Evolutionary conservation across 331 rosid genomes (phyloP).

Genomic region (Malus hybrid): DNA sequence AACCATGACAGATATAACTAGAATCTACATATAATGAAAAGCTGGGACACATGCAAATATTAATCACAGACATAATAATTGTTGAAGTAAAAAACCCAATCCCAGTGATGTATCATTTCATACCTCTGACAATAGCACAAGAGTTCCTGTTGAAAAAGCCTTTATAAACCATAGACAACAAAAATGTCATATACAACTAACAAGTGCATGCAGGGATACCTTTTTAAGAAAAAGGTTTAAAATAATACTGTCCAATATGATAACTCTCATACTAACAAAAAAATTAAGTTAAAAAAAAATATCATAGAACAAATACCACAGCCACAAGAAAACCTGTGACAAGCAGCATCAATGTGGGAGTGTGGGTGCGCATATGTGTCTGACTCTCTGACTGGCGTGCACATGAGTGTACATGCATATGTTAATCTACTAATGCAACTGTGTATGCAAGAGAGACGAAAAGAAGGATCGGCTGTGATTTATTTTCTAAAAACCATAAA

Average conservation of each 20-base stretch:
- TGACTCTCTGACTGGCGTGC: not conserved
- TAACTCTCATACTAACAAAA: not conserved
- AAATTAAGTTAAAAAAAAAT: not conserved
- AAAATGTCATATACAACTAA: slow-evolving; percentile 6
- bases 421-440: not conserved
- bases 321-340: not conserved
- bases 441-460: not conserved
- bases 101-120: slow-evolving; percentile 4
- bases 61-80: not conserved
- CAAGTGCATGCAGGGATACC: not conserved
- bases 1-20: not conserved
- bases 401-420: not conserved
- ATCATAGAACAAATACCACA: not conserved
- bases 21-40: not conserved
- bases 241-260: not conserved
- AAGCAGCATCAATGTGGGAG: not conserved
- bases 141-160: slow-evolving; percentile 8
- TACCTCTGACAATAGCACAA: slow-evolving; percentile 19
- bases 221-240: not conserved
- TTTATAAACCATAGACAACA: slow-evolving; percentile 12
- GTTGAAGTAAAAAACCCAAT: not conserved
- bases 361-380: not conserved
- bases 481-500: not conserved
- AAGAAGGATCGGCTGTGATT: not conserved
- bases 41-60: not conserved